These are phyloP conservation scores for Sordariomycetes sp. DNA, from an alignment of 2,329 filamentous ascomycete species.

Conservation along the genomic window DNA sequence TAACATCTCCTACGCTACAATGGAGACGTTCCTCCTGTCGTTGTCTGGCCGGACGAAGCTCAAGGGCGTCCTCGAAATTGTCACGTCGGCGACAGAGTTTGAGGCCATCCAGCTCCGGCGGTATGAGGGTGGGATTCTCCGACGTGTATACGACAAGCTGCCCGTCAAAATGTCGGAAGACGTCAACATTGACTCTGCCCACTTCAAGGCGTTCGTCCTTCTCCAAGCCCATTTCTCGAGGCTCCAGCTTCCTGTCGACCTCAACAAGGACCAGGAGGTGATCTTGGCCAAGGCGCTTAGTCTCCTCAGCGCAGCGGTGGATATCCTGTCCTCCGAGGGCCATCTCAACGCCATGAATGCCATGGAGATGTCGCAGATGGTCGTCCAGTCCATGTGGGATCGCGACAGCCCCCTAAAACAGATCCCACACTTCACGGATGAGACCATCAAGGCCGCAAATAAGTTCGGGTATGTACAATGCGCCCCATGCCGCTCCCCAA, in stretches of 20 bases:
- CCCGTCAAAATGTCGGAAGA: conserved; percentile 86
- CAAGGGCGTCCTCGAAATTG: conserved; percentile 93
- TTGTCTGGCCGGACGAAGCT: conserved; percentile 82
- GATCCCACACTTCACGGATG: conserved; percentile 84
- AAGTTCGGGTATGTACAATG: conserved; percentile 54
- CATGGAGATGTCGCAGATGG: conserved; percentile 99
- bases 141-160: conserved; percentile 85
- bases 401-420: conserved; percentile 94
- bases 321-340: conserved; percentile 90
- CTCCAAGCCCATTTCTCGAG: conserved; percentile 95
- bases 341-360: conserved; percentile 96
- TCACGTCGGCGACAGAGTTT: conserved; percentile 94
- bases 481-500: neutral
- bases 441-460: conserved; percentile 73
- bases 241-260: conserved; percentile 90
- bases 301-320: conserved; percentile 82
- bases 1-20: conserved; percentile 98
- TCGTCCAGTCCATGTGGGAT: conserved; percentile 98
- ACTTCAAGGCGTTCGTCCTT: conserved; percentile 97
- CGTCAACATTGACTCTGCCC: conserved; percentile 78
- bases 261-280: conserved; percentile 90
- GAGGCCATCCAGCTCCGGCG: conserved; percentile 89
- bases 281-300: conserved; percentile 78
- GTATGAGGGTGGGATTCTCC: conserved; percentile 79
- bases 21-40: conserved; percentile 96